A percentile compares a stretch with the other conserved stretches of the same genome.
phyloP scores from a whole-genome alignment of 2,329 filamentous ascomycete species.

The Aspergillus sp. region DNA sequence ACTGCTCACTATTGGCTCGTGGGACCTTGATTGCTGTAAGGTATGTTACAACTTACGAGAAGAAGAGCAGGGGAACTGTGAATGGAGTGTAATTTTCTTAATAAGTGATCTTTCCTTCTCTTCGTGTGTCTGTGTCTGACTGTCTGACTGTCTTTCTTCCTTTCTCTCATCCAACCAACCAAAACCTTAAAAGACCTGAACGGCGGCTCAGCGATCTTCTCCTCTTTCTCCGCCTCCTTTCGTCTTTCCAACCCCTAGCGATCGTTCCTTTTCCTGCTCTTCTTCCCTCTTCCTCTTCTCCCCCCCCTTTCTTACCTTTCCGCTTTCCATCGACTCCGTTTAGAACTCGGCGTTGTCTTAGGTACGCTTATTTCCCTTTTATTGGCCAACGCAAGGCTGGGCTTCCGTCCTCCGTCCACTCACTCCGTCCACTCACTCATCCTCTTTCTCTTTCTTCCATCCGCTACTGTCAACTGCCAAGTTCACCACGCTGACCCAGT shows the following conservation, averaged over 20 bases:
- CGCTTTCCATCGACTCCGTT: background rate
- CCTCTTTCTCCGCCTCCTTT: constrained; percentile 6
- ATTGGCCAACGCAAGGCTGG: constrained; percentile 18
- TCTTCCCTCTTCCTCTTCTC: constrained; percentile 13
- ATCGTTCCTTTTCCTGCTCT: background rate
- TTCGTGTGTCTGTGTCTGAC: too few relatives aligned
- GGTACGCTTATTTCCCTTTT: constrained; percentile 16
- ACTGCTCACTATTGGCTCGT: constrained; percentile 2
- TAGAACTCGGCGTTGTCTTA: constrained; percentile 28
- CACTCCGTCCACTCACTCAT: constrained; percentile 1
- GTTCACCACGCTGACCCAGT: constrained; percentile 3
- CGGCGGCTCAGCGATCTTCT: constrained; percentile 5
- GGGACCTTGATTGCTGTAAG: background rate
- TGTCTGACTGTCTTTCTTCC: too few relatives aligned
- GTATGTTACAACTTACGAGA: too few relatives aligned
- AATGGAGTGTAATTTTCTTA: background rate
- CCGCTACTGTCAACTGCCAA: background rate
- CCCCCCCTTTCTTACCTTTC: constrained; percentile 2
- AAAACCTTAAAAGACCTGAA: background rate
- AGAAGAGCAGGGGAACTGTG: background rate
- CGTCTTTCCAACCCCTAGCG: background rate
- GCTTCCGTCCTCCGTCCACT: background rate
- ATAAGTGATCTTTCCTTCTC: background rate
- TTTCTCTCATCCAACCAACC: background rate
- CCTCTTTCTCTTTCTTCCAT: constrained; percentile 1